These are phyloP conservation scores for Noccaea bulbosa DNA, from an alignment of 345 rosid genomes.

Conservation along the genomic window DNA sequence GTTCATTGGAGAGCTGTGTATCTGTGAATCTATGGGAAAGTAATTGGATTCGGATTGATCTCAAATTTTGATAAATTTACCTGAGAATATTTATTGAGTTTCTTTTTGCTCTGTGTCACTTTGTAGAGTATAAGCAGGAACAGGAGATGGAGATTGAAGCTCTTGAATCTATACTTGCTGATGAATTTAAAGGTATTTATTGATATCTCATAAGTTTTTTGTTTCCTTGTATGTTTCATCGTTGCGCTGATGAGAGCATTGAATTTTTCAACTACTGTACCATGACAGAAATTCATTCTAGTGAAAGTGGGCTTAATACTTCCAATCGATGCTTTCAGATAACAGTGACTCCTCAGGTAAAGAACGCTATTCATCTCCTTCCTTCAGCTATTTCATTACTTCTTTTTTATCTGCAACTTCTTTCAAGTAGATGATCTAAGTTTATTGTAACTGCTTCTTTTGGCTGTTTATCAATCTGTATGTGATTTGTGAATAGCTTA, in stretches of 20 bases:
- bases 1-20: conserved; percentile 2
- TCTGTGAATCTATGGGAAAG: conserved; percentile 13
- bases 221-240: conserved; percentile 17
- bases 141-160: conserved; percentile 99
- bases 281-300: conserved; percentile 72
- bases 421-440: background rate
- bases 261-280: conserved; percentile 21
- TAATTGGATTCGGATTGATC: conserved; percentile 25
- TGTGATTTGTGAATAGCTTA: conserved; percentile 8
- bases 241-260: conserved; percentile 27
- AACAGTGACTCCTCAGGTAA: conserved; percentile 77
- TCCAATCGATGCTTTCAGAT: conserved; percentile 86
- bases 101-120: conserved; percentile 1
- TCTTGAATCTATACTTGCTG: conserved; percentile 90
- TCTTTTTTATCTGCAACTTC: background rate
- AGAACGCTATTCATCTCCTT: conserved; percentile 15
- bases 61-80: conserved; percentile 7
- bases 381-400: conserved; percentile 10
- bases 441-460: background rate
- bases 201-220: conserved; percentile 10
- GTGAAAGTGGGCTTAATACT: conserved; percentile 92
- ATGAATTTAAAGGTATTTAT: conserved; percentile 83
- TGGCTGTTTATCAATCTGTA: background rate
- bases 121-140: conserved; percentile 75
- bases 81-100: background rate